These are phyloP conservation scores for Floccularia luteovirens DNA, from an alignment of 768 basidiomycete genomes.

Conservation along the genomic window DNA sequence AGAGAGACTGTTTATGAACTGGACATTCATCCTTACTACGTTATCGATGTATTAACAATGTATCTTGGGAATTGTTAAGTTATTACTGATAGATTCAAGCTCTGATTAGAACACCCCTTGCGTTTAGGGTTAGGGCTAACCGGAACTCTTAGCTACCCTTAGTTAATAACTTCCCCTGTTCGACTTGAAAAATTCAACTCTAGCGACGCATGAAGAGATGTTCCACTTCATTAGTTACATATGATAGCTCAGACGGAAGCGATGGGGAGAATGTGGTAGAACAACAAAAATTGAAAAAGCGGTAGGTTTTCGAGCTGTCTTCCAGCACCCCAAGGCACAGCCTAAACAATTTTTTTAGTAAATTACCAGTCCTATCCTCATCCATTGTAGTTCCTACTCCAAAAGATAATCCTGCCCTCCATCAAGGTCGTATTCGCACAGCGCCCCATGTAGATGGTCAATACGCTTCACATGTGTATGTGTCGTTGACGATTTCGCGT, in stretches of 20 bases:
- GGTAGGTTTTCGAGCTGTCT: conserved; percentile 16
- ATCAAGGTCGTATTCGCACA: conserved; percentile 77
- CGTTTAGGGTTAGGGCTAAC: too few relatives aligned
- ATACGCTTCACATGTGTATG: conserved; percentile 73
- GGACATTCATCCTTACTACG: conserved; percentile 48
- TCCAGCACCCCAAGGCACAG: background rate
- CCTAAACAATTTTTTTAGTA: conserved; percentile 37
- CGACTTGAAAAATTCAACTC: background rate
- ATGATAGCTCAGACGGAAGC: conserved; percentile 43
- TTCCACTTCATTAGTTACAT: conserved; percentile 31
- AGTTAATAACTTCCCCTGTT: too few relatives aligned
- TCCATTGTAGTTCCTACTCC: conserved; percentile 41
- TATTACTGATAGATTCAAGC: too few relatives aligned
- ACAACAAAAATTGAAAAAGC: conserved; percentile 28
- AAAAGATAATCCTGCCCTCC: conserved; percentile 65
- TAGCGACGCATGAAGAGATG: conserved; percentile 26
- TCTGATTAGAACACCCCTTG: too few relatives aligned
- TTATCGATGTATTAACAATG: too few relatives aligned
- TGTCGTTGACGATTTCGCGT: conserved; percentile 45
- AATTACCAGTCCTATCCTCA: conserved; percentile 51
- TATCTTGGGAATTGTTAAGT: too few relatives aligned
- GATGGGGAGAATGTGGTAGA: conserved; percentile 7
- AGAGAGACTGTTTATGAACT: conserved; percentile 67
- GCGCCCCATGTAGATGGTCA: conserved; percentile 84
- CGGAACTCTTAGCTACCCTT: too few relatives aligned